Percentiles rank a stretch among this genome's conserved stretches.
Evolutionary conservation across 2,329 filamentous ascomycete species (phyloP).

Genomic region (Mariannaea sp.): DNA sequence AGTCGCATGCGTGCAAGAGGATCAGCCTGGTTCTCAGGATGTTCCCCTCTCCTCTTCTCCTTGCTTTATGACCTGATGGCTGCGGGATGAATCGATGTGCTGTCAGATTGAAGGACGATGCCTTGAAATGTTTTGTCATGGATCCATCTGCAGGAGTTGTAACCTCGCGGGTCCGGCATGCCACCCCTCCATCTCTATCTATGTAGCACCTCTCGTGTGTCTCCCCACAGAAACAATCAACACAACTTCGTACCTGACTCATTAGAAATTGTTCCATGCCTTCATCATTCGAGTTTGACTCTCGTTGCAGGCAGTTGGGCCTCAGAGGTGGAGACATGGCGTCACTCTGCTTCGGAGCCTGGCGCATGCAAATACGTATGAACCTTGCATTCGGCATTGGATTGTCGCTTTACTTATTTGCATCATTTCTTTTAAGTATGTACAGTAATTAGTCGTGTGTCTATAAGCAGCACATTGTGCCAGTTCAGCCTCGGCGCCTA

Average conservation of each 20-base stretch:
- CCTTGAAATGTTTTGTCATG: constrained; percentile 29
- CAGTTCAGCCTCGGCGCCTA: constrained; percentile 2
- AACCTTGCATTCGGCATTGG: constrained; percentile 2
- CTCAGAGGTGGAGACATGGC: constrained; percentile 8
- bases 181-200: constrained; percentile 4
- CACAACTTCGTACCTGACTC: constrained; percentile 6
- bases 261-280: constrained; percentile 18
- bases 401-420: constrained; percentile 1
- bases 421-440: background rate
- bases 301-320: constrained; percentile 15
- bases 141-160: constrained; percentile 34
- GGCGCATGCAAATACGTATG: constrained; percentile 5
- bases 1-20: background rate
- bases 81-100: constrained; percentile 26
- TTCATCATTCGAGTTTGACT: constrained; percentile 14
- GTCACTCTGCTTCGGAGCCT: constrained; percentile 9
- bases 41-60: constrained; percentile 9
- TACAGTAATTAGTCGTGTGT: constrained; percentile 1
- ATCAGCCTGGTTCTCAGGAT: background rate
- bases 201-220: constrained; percentile 10
- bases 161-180: constrained; percentile 27
- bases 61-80: constrained; percentile 5
- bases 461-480: constrained; percentile 8
- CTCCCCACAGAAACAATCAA: constrained; percentile 8
- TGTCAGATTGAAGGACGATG: constrained; percentile 38